Evolutionary conservation across 768 basidiomycete genomes (phyloP), one percentile per base, ranked within the genome.

Genomic region (Leccinellum rugosiceps): DNA sequence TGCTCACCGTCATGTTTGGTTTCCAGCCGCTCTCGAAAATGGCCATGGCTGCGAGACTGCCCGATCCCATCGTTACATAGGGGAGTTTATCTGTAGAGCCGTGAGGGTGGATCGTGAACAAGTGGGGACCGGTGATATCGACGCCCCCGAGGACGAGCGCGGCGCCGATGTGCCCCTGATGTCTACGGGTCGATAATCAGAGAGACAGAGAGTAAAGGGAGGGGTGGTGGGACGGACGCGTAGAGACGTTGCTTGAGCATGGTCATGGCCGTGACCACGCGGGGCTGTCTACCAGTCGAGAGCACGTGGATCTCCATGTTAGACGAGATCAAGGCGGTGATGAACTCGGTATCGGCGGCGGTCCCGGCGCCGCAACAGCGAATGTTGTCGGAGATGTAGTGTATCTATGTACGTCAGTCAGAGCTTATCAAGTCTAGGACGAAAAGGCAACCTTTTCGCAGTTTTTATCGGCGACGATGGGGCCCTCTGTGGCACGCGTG

Each of bases 311-410:
- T 80, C 72, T 94, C 92, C 74, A 99, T 92, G 75, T 97, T 97
- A 41, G 92, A 94, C 2, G 92, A 92, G 69, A 99, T 98, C 69
- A 94, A 82, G 14, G 92, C 93, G 48, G 97, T 98, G 32, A 86
- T 88, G 68, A 94, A 94, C 72, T 96, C 94, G 0, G 96, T 98
- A 69, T 99, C 97, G 8, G 97, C 97, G n/a, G 96, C 97, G 2
- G 97, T 98, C 59, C 97, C 97, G 1, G 97, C 97, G 66, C 97
- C 97, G 71, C 96, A 98, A 78, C 97, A 99, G 50, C 95, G 83
- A 59, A 99, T 98, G 61, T 87, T 86, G 58, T 97, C 94, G 4
- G 94, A 87, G 70, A 99, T 90, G 75, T 88, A 98, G 74, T 99
- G 97, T 66, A 99, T 99, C 96, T 98, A 62, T 23, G 26, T 56